Evolutionary conservation across 306 rosid genomes (phyloP), one percentile per base, ranked within the genome.

Genomic region (Fagus sylvatica): DNA sequence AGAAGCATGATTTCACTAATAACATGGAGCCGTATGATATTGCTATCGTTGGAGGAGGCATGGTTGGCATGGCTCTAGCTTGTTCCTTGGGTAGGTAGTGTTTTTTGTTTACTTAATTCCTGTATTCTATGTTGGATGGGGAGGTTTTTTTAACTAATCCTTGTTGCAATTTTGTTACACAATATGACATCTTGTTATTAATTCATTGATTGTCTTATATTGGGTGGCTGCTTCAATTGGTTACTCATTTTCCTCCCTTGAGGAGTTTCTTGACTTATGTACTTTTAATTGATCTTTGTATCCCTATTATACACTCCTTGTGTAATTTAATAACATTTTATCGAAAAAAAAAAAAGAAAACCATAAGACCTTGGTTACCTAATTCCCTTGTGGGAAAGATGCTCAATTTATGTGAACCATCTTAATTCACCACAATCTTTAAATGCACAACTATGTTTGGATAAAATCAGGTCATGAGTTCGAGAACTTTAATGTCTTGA

Each of bases 31-130:
- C 85, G n/a, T 79, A 95, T 87, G 98, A 95, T 80, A 49, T 95
- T 79, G 97, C 98, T 72, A 88, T 95, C 82, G 96, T 92, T 79
- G 98, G 98, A 86, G 98, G 98, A 15, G 98, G 98, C 78, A 87
- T 92, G 98, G 98, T 91, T 72, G 98, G 98, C 82, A 72, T 95
- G 90, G 89, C 98, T 79, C 65, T 95, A 78, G 92, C 98, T 82
- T 89, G 96, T 85, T 95, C 96, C 86, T 89, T 95, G 89, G 98
- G 98, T 95, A 79, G 55, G 94, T 83, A 43, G 68, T 78, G 72
- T 17, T 74, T 75, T 80, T 43, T 72, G 64, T 61, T 48, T 56
- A 78, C 53, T 74, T 75, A 67, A 2, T 64, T 71, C 43, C 17
- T 57, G 13, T 64, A 74, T 54, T 55, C 69, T 56, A 60, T 40